phyloP scores from a whole-genome alignment of 495 filamentous ascomycete species.

The Chaetomium tenue region DNA sequence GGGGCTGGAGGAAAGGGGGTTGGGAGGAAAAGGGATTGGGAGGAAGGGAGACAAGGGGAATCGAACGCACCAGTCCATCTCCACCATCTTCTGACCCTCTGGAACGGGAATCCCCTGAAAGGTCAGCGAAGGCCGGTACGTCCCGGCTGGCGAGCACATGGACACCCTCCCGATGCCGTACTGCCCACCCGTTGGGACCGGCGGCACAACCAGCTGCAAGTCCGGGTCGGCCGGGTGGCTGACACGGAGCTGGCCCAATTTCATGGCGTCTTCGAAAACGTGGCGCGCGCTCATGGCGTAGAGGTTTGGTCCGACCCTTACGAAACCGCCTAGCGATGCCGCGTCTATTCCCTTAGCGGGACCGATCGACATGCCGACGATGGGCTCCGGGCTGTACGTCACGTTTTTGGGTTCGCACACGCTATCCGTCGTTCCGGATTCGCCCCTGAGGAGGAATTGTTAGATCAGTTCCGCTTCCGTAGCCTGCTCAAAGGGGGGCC shows the following conservation, averaged over 20 bases:
- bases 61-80: slow-evolving; percentile 22
- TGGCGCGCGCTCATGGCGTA: slow-evolving; percentile 26
- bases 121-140: slow-evolving; percentile 18
- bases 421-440: slow-evolving; percentile 1
- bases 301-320: neutral
- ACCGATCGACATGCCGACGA: slow-evolving; percentile 22
- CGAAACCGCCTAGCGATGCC: slow-evolving; percentile 22
- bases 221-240: slow-evolving; percentile 20
- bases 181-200: neutral
- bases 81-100: slow-evolving; percentile 4
- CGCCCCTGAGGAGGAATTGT: neutral
- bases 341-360: slow-evolving; percentile 6
- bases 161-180: slow-evolving; percentile 18
- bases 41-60: too few species aligned
- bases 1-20: too few species aligned
- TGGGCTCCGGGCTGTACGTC: slow-evolving; percentile 6
- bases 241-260: neutral
- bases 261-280: slow-evolving; percentile 13
- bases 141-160: slow-evolving; percentile 5
- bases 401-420: slow-evolving; percentile 21
- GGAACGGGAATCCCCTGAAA: slow-evolving; percentile 12
- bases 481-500: too few species aligned
- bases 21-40: too few species aligned
- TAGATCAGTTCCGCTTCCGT: too few species aligned
- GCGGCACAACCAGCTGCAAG: neutral